Evolutionary conservation across 148 eudicot species (phyloP).

Genomic region (Simmondsia chinensis): DNA sequence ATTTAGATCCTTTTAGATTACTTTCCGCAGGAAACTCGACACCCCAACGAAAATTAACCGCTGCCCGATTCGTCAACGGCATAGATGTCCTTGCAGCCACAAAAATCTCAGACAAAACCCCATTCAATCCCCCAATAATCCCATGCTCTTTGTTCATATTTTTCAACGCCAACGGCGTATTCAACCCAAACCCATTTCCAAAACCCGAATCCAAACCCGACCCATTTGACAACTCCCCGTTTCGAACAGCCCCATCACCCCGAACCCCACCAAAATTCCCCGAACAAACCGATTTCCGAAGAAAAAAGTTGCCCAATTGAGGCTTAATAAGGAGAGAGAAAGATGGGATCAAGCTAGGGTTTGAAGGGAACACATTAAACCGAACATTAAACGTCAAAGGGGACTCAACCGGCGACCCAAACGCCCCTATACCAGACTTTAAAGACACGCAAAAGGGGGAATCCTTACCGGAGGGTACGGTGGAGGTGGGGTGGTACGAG

Average conservation of each 20-base stretch:
- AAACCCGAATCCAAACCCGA: slow-evolving; percentile 16
- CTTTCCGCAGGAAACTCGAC: slow-evolving; percentile 21
- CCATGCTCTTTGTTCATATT: slow-evolving; percentile 34
- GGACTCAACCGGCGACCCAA: slow-evolving; percentile 65
- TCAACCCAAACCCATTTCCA: slow-evolving; percentile 26
- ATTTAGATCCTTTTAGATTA: slow-evolving; percentile 4
- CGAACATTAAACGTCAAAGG: slow-evolving; percentile 64
- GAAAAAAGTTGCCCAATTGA: slow-evolving; percentile 68
- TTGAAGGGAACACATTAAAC: slow-evolving; percentile 32
- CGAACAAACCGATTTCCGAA: slow-evolving; percentile 42
- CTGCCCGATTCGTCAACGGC: slow-evolving; percentile 20
- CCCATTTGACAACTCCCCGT: slow-evolving; percentile 21
- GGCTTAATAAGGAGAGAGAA: slow-evolving; percentile 71
- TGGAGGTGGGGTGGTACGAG: slow-evolving; percentile 49
- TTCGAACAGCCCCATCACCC: slow-evolving; percentile 10
- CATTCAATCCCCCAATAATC: slow-evolving; percentile 5
- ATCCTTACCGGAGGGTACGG: slow-evolving; percentile 17
- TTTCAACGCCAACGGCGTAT: slow-evolving; percentile 24
- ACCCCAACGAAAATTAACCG: slow-evolving; percentile 33
- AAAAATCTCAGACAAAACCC: slow-evolving; percentile 48
- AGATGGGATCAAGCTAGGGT: slow-evolving; percentile 35
- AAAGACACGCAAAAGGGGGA: slow-evolving; percentile 45
- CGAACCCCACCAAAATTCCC: neutral
- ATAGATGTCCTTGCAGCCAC: slow-evolving; percentile 57
- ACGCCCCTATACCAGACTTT: slow-evolving; percentile 67